Conservation (phyloP, 2,329 filamentous ascomycete genomes). For the Alternaria viburni region DNA sequence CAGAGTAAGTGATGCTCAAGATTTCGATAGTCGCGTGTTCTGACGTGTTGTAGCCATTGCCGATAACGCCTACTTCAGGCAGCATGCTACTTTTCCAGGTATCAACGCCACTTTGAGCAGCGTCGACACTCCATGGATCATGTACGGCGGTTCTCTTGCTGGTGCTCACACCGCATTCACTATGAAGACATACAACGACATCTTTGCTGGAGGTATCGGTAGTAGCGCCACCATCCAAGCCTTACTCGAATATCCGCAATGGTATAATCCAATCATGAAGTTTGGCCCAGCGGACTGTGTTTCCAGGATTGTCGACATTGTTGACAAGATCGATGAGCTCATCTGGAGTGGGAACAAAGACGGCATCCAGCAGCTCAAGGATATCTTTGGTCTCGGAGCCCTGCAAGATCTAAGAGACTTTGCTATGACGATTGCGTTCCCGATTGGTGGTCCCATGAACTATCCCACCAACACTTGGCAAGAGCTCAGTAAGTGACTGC, state of each 20-base stretch:
- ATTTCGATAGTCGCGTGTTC: background rate
- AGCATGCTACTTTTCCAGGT: constrained; percentile 55
- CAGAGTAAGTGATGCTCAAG: constrained; percentile 42
- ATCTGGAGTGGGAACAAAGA: constrained; percentile 51
- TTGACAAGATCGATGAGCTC: constrained; percentile 59
- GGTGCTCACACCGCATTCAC: constrained; percentile 55
- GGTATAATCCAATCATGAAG: constrained; percentile 59
- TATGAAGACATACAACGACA: constrained; percentile 54
- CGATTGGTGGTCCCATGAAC: constrained; percentile 55
- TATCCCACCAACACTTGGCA: constrained; percentile 62
- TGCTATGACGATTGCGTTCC: constrained; percentile 57
- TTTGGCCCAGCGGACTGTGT: constrained; percentile 59
- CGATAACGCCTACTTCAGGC: constrained; percentile 60
- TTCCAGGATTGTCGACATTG: constrained; percentile 56
- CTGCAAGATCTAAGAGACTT: constrained; percentile 57
- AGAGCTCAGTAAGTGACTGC: constrained; percentile 49
- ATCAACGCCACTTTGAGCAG: constrained; percentile 52
- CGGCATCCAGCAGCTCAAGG: constrained; percentile 56
- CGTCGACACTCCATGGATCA: constrained; percentile 55
- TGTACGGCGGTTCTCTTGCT: constrained; percentile 55
- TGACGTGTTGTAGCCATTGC: constrained; percentile 49
- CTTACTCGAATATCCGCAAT: constrained; percentile 55
- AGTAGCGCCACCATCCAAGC: constrained; percentile 54
- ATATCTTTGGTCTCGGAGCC: constrained; percentile 55
- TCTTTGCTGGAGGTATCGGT: constrained; percentile 59